Conservation (phyloP, 352 stramenopile genomes). For the Saprolegnia diclina region DNA sequence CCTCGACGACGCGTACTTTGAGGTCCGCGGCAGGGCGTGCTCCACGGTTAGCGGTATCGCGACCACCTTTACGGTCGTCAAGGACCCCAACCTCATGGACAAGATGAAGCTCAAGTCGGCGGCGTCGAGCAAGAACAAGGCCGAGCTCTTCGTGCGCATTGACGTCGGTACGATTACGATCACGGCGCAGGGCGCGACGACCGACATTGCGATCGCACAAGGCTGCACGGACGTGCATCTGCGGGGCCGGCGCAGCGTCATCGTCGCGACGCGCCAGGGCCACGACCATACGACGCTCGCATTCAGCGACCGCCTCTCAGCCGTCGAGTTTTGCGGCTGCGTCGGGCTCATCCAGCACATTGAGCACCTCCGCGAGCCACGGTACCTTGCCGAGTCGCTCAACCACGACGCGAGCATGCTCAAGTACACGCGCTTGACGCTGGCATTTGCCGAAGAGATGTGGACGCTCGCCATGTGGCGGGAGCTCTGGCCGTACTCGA, state of each 20-base stretch:
- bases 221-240: background rate
- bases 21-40: background rate
- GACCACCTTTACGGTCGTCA: background rate
- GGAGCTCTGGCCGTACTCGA: slow-evolving; percentile 13
- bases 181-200: background rate
- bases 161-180: slow-evolving; percentile 6
- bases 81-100: background rate
- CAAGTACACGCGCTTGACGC: slow-evolving; percentile 2
- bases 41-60: background rate
- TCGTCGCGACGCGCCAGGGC: background rate
- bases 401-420: background rate
- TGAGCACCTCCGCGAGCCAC: slow-evolving; percentile 4
- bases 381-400: background rate
- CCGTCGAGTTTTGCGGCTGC: slow-evolving; percentile 18
- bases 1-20: slow-evolving; percentile 3
- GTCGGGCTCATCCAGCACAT: slow-evolving; percentile 21
- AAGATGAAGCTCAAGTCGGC: background rate
- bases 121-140: background rate
- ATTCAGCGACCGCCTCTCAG: slow-evolving; percentile 5
- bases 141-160: slow-evolving; percentile 18
- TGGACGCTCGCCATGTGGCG: slow-evolving; percentile 24
- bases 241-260: background rate
- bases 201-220: slow-evolving; percentile 2
- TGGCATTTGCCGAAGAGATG: slow-evolving; percentile 15
- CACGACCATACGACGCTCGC: background rate